Percentiles rank a stretch among this genome's conserved stretches.
Evolutionary conservation across 2,329 filamentous ascomycete genomes (phyloP).

Genomic region (Aspergillus viridinutans): DNA sequence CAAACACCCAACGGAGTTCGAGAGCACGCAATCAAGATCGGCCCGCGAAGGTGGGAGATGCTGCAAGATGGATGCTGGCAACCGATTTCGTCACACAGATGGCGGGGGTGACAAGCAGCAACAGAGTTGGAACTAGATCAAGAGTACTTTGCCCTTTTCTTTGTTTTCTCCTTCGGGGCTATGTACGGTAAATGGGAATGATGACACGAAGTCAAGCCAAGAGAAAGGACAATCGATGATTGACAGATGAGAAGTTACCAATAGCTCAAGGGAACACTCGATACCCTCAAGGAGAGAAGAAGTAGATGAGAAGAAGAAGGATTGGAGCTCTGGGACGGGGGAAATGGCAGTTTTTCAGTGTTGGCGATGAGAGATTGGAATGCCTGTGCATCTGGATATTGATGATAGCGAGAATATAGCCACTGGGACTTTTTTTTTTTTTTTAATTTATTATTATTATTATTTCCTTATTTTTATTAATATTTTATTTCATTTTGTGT

Average conservation of each 20-base stretch:
- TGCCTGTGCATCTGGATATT: slow-evolving; percentile 1
- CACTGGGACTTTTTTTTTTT: background rate
- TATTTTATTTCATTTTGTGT: background rate
- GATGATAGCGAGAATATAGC: slow-evolving; percentile 5
- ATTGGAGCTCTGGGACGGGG: slow-evolving; percentile 7
- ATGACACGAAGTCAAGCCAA: slow-evolving; percentile 13
- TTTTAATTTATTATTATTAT: background rate
- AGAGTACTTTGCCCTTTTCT: slow-evolving; percentile 1
- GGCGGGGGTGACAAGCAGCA: slow-evolving; percentile 1
- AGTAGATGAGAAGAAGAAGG: slow-evolving; percentile 2
- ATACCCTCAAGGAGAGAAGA: background rate
- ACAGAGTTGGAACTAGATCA: slow-evolving; percentile 1
- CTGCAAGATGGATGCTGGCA: slow-evolving; percentile 10
- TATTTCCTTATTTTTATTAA: background rate
- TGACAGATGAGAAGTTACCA: slow-evolving; percentile 1
- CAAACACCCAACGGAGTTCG: background rate
- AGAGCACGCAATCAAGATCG: background rate
- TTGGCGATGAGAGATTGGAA: slow-evolving; percentile 5
- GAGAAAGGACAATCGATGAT: background rate
- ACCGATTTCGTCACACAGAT: slow-evolving; percentile 9
- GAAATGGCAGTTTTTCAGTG: slow-evolving; percentile 8
- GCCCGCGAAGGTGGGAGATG: background rate
- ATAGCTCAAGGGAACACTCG: background rate
- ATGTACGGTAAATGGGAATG: slow-evolving; percentile 9
- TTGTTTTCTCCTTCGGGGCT: slow-evolving; percentile 1